Evolutionary conservation across 352 stramenopile species (phyloP), one percentile per base, ranked within the genome.

Genomic region (Globisporangium middletonii): DNA sequence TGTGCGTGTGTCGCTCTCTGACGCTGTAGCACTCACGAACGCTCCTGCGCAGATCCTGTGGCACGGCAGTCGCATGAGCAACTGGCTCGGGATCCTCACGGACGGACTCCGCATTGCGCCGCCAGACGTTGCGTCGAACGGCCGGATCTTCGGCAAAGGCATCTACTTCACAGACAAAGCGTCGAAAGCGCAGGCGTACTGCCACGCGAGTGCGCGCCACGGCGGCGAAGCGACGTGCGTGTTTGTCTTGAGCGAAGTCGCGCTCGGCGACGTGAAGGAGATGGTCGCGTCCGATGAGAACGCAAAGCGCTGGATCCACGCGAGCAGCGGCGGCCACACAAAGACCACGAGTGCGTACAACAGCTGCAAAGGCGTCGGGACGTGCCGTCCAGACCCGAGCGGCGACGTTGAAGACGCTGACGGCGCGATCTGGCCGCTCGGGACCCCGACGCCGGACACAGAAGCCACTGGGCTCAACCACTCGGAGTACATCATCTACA

Each of bases 111-210:
- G 82, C 4, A 94, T 95, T 55, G 86, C 82, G 16, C 87, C 86
- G 12, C 68, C 81, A 8, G 81, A 92, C 18, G 86, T 92, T 15
- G 71, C 77, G 5, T 79, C 68, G 42, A 88, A 88, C 50, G 88
- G 86, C 28, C 81, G 78, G 38, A 84, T 76, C 33, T 95, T 94
- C 55, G 86, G 86, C 37, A 89, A 88, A 50, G 86, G 88, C 27
- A 55, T 96, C 8, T 96, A 96, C 59, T 96, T 94, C 62, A 89
- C 87, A 12, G 88, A 96, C 60, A 91, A 89, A 65, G 78, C 87
- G 59, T 86, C 82, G 16, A 86, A 86, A 50, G 79, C 80, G 8
- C 75, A 86, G 62, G 67, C 69, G 33, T 90, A 89, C 41, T 89
- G 78, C 64, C 77, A 85, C 41, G 72, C 67, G 42, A 74, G 54